These are phyloP conservation scores for Scytalidium lignicola DNA, from an alignment of 2,329 filamentous ascomycete genomes.

Conservation along the genomic window DNA sequence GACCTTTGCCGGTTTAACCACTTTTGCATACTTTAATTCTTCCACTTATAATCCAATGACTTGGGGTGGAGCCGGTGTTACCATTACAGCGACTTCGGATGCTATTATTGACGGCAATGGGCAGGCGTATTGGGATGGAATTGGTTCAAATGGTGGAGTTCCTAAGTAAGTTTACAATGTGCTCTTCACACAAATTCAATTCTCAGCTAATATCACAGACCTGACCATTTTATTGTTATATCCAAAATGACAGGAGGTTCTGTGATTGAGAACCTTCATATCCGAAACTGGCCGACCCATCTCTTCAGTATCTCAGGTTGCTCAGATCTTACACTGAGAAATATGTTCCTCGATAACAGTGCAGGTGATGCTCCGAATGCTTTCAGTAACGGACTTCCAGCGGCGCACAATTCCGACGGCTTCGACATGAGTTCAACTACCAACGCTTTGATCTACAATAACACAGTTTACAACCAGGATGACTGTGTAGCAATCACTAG, in stretches of 20 bases:
- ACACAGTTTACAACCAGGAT: constrained; percentile 24
- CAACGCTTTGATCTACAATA: constrained; percentile 34
- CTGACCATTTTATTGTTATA: constrained; percentile 50
- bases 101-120: constrained; percentile 53
- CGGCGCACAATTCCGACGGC: constrained; percentile 47
- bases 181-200: background rate
- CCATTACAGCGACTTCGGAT: constrained; percentile 46
- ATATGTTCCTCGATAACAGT: constrained; percentile 52
- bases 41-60: constrained; percentile 26
- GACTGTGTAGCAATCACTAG: constrained; percentile 28
- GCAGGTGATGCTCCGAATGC: constrained; percentile 41
- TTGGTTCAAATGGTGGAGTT: constrained; percentile 51
- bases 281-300: constrained; percentile 51
- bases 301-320: constrained; percentile 40
- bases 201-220: constrained; percentile 41
- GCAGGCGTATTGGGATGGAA: constrained; percentile 54
- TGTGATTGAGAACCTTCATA: constrained; percentile 41
- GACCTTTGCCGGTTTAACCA: constrained; percentile 58
- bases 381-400: constrained; percentile 13
- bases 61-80: constrained; percentile 52
- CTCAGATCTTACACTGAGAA: constrained; percentile 38
- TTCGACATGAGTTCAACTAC: constrained; percentile 42
- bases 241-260: constrained; percentile 45
- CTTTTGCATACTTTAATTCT: constrained; percentile 23
- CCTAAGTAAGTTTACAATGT: constrained; percentile 24